Evolutionary conservation across 352 stramenopile species (phyloP), one percentile per base, ranked within the genome.

Genomic region (Phytophthora litchii): DNA sequence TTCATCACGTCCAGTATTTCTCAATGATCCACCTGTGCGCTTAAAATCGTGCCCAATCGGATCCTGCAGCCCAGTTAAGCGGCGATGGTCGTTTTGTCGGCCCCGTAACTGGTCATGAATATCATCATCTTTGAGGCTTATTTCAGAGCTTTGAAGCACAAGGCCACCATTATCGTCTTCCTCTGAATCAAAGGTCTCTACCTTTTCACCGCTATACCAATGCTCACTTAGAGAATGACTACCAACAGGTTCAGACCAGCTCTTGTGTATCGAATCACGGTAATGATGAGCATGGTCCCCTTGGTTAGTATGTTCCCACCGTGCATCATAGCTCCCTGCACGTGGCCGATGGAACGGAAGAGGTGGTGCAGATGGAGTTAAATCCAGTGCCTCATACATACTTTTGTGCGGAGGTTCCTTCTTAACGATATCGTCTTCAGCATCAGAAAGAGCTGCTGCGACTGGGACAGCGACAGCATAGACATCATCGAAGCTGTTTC

Each of bases 401-500:
- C 54, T 70, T 45, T 67, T 78, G 49, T 87, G 78, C 7, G 66
- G 70, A 9, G 64, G 54, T 16, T 74, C 61, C 21, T 78, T 78
- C 27, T 70, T 41, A 55, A 75, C 37, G 1, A 54, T 43, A 25
- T 73, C 60, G 20, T 58, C 49, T 35, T 64, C 53, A 29, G 21
- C 3, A 40, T 60, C 41, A 1, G 20, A 36, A 17, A 53, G 12
- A 25, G 42, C 54, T 7, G 49, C 37, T 49, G 58, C 55, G 36
- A 70, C 49, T 44, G 66, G 66, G 6, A 74, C 55, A 9, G 54
- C 47, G 5, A 69, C 56, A 42, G 52, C 50, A n/a, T 67, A 67
- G 2, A 78, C 51, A 7, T 72, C 78, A 38, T 83, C 76, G 21
- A 88, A 88, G 46, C 78, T 88, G 27, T 86, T 80, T 16, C 62